Conservation (phyloP, 495 filamentous ascomycete genomes). For the Penicillium dipodomyicola region DNA sequence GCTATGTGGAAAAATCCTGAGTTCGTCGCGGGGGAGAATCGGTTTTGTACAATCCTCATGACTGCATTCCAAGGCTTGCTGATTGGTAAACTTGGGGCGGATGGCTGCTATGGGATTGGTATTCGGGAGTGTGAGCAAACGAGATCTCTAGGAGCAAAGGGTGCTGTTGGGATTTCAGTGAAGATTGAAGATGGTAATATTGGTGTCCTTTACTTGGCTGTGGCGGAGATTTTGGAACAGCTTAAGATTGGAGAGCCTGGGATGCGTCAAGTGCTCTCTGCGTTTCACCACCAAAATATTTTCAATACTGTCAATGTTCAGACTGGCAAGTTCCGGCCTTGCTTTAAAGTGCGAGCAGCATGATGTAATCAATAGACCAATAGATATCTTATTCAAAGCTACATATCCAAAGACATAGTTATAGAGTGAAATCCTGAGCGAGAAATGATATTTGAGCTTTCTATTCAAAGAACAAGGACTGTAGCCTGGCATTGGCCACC, state of each 20-base stretch:
- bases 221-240: slow-evolving; percentile 38
- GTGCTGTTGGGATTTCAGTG: slow-evolving; percentile 37
- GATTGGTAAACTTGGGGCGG: slow-evolving; percentile 41
- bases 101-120: slow-evolving; percentile 39
- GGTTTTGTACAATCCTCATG: slow-evolving; percentile 43
- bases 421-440: too few relatives aligned
- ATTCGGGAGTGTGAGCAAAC: slow-evolving; percentile 34
- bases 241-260: slow-evolving; percentile 29
- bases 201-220: slow-evolving; percentile 33
- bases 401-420: too few relatives aligned
- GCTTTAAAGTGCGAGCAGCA: neutral
- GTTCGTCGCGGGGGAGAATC: slow-evolving; percentile 34
- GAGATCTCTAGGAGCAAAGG: slow-evolving; percentile 26
- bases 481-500: neutral
- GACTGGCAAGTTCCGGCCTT: neutral
- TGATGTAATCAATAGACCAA: neutral
- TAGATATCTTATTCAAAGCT: neutral
- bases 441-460: too few relatives aligned
- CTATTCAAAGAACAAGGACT: too few relatives aligned
- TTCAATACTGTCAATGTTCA: slow-evolving; percentile 33
- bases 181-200: slow-evolving; percentile 44
- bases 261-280: slow-evolving; percentile 18
- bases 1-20: slow-evolving; percentile 38
- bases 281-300: slow-evolving; percentile 31
- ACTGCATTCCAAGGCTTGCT: slow-evolving; percentile 23